These are phyloP conservation scores for Takashimella tepidaria DNA, from an alignment of 1,284 basidiomycete genomes.

Conservation along the genomic window DNA sequence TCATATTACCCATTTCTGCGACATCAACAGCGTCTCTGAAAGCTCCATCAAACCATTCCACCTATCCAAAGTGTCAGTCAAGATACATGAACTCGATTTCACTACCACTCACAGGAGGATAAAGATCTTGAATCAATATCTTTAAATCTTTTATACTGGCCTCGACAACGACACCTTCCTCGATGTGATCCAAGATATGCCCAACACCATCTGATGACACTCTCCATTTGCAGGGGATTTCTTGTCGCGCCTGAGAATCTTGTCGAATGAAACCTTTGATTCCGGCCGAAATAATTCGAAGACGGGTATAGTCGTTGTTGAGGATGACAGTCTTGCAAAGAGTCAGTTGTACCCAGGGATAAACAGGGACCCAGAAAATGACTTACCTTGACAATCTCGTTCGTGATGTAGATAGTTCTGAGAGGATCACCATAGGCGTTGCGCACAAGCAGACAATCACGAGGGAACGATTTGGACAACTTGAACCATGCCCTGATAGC, in stretches of 20 bases:
- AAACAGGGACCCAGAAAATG: no score
- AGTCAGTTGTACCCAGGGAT: not conserved
- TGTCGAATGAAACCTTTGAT: conserved; percentile 67
- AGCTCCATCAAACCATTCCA: conserved; percentile 57
- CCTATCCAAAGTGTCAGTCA: conserved; percentile 19
- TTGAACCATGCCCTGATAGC: conserved; percentile 65
- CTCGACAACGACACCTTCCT: conserved; percentile 59
- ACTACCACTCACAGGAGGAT: conserved; percentile 56
- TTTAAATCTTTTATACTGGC: conserved; percentile 60
- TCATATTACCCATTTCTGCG: conserved; percentile 58
- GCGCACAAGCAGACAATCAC: conserved; percentile 70
- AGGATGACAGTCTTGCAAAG: conserved; percentile 58
- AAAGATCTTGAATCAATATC: conserved; percentile 66
- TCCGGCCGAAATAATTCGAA: conserved; percentile 85
- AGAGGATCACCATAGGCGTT: conserved; percentile 72
- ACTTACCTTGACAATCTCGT: conserved; percentile 65
- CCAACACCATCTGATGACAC: conserved; percentile 80
- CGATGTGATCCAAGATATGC: conserved; percentile 73
- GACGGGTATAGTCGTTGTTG: conserved; percentile 76
- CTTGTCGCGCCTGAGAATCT: conserved; percentile 49
- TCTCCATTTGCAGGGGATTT: conserved; percentile 54
- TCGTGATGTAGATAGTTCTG: conserved; percentile 84
- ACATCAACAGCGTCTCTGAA: conserved; percentile 47
- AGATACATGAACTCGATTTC: not conserved
- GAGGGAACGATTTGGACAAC: conserved; percentile 60